Evolutionary conservation across 1,284 basidiomycete genomes (phyloP), one percentile per base, ranked within the genome.

Genomic region (Ceratobasidium sp.): DNA sequence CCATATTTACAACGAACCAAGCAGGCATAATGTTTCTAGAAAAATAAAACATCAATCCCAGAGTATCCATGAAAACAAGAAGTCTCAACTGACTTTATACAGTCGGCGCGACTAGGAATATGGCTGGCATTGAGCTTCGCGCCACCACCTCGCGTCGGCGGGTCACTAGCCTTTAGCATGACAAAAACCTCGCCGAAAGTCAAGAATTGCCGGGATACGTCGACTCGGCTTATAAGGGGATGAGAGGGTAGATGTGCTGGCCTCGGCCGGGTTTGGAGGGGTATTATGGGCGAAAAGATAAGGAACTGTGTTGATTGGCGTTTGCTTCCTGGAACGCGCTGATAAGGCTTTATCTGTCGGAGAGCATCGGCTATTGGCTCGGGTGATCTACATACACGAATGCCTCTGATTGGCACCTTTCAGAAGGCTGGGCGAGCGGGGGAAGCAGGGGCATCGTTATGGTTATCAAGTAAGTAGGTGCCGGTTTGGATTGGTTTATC

Each of bases 1-100:
- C 67, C 67, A 72, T 72, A 19, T 59, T 60, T 1, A 60, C 67
- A 1, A 45, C 45, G 47, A 72, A 72, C 67, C 67, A 72, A 19
- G 67, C 59, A 5, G 67, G 67, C 54, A 57, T 54, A 31, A 72
- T 48, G 19, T 60, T 60, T 24, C 56, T 72, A 9, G 19, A 47
- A 29, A 41, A 65, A 36, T 22, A 53, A 48, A 59, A 33, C 17
- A 11, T 22, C 5, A 5, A 56, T 24, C 29, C 7, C 6, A 36
- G 36, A 22, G 5, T 8, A 33, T 51, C 15, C 50, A 33, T 17
- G 27, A 7, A 31, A 8, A 24, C 31, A 57, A 15, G 3, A 27
- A 57, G 24, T 9, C 5, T 8, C 8, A 60, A 51, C 63, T 22
- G 7, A 66, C 63, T 53, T 66, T 6, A 66, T 51, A 29, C 47